A percentile compares a stretch with the other conserved stretches of the same genome.
Conservation (phyloP, 306 rosid genomes). For the Quercus rubra region DNA sequence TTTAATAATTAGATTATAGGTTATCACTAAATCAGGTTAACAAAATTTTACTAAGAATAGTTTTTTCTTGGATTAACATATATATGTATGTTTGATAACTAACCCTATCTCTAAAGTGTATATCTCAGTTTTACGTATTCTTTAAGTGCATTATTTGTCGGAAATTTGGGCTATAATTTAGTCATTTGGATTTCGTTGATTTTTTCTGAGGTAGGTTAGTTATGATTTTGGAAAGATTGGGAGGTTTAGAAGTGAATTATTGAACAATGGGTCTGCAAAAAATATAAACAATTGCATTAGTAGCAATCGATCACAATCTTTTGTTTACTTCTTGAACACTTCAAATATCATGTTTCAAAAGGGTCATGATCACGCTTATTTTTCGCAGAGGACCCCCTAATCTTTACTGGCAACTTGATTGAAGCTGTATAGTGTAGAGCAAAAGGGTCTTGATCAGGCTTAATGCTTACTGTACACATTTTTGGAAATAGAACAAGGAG, state of each 20-base stretch:
- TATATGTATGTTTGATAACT: constrained; percentile 24
- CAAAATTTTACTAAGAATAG: no score
- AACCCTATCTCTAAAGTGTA: constrained; percentile 24
- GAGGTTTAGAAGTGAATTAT: constrained; percentile 27
- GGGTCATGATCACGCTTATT: constrained; percentile 40
- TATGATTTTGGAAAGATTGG: constrained; percentile 68
- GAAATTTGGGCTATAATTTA: constrained; percentile 16
- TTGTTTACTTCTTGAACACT: constrained; percentile 56
- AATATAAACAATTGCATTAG: constrained; percentile 2
- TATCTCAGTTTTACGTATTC: background rate
- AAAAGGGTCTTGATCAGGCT: background rate
- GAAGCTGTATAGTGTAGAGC: constrained; percentile 13
- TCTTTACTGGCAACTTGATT: constrained; percentile 28
- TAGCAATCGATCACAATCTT: constrained; percentile 30
- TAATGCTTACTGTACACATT: background rate
- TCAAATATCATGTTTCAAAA: constrained; percentile 31
- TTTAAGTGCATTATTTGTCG: constrained; percentile 20
- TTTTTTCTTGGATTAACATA: background rate
- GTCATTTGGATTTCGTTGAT: constrained; percentile 7
- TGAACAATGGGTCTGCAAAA: background rate
- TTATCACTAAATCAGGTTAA: no score
- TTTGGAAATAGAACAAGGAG: background rate
- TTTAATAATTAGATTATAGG: no score
- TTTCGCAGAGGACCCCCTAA: constrained; percentile 23
- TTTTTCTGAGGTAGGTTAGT: constrained; percentile 48